Percentiles rank a stretch among this genome's conserved stretches.
Conservation (phyloP, 257 asterid genomes). For the Nicotiana benthamiana region DNA sequence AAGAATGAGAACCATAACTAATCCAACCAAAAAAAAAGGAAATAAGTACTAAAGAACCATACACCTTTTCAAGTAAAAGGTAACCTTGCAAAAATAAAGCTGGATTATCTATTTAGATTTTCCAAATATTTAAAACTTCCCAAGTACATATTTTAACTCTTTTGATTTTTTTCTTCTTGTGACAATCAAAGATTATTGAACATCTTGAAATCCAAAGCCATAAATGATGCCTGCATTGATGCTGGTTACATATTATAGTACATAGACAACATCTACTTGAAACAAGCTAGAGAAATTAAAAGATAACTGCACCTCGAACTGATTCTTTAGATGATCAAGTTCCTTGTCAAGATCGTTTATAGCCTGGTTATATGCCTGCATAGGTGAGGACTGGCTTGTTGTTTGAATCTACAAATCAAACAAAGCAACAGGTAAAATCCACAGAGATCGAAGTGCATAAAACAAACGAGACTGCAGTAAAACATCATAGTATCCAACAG, state of each 20-base stretch:
- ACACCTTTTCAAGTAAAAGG: background rate
- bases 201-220: background rate
- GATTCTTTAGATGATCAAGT: constrained; percentile 76
- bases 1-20: background rate
- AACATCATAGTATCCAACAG: background rate
- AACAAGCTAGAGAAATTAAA: background rate
- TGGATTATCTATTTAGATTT: background rate
- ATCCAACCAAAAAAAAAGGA: background rate
- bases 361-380: constrained; percentile 99
- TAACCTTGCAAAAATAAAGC: background rate
- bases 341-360: constrained; percentile 93
- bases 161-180: background rate
- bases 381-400: constrained; percentile 90
- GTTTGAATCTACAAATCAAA: constrained; percentile 67
- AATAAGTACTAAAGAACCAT: background rate
- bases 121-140: background rate
- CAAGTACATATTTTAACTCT: background rate
- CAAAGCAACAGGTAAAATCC: constrained; percentile 4
- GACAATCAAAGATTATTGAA: background rate
- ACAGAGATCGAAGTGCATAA: background rate
- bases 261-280: background rate
- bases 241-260: too few species aligned
- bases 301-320: constrained; percentile 49
- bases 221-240: too few species aligned
- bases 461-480: background rate